Conservation (phyloP, 148 eudicot species). For the Pharnaceum exiguum region DNA sequence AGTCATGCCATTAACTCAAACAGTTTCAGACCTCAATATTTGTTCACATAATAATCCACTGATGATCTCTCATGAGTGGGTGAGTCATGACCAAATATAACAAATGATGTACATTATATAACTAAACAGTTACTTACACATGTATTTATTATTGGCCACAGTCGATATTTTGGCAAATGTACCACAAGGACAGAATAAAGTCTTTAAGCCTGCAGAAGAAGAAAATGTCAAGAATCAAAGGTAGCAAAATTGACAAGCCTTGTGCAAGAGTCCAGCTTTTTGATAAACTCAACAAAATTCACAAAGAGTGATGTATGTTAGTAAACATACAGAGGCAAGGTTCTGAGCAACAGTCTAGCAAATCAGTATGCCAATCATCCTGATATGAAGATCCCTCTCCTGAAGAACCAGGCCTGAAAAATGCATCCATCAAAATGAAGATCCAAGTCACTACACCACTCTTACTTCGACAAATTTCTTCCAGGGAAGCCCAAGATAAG, state of each 20-base stretch:
- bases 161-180: slow-evolving; percentile 78
- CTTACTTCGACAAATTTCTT: no score
- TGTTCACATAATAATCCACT: no score
- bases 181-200: slow-evolving; percentile 76
- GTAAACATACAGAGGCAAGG: slow-evolving; percentile 77
- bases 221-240: slow-evolving; percentile 3
- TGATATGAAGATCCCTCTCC: slow-evolving; percentile 46
- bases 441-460: not conserved
- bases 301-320: not conserved
- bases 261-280: not conserved
- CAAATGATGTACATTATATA: not conserved
- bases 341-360: slow-evolving; percentile 93
- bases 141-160: slow-evolving; percentile 57
- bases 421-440: not conserved
- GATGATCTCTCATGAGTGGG: no score
- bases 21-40: not conserved
- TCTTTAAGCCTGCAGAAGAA: slow-evolving; percentile 71
- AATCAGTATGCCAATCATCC: slow-evolving; percentile 80
- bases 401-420: slow-evolving; percentile 67
- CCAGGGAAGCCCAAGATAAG: no score
- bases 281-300: not conserved
- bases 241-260: not conserved
- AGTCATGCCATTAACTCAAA: not conserved
- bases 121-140: slow-evolving; percentile 59
- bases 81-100: not conserved